Conservation (phyloP, 163 green algal species). For the Prototheca cutis region DNA sequence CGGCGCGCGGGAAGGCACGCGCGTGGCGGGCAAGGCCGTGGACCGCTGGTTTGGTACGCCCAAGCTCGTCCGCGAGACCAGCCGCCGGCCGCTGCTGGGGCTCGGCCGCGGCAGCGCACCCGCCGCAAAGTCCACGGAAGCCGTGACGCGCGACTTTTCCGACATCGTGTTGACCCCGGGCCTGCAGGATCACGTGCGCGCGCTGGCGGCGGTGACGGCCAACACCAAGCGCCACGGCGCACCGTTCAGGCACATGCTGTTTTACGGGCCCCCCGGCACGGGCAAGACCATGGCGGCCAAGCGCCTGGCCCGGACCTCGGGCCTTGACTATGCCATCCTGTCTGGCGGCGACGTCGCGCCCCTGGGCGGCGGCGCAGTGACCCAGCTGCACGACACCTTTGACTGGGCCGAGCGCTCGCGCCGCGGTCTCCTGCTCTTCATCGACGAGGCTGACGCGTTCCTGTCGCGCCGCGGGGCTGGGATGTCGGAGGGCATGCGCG, state of each 20-base stretch:
- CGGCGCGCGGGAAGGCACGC: constrained; percentile 56
- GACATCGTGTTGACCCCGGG: constrained; percentile 80
- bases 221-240: constrained; percentile 90
- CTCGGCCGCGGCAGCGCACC: constrained; percentile 8
- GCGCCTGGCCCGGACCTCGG: constrained; percentile 81
- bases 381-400: constrained; percentile 90
- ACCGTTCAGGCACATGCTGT: constrained; percentile 97
- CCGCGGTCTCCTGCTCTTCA: constrained; percentile 93
- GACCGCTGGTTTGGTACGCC: constrained; percentile 87
- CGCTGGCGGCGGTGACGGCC: constrained; percentile 74
- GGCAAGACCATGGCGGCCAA: constrained; percentile 98
- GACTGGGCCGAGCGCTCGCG: constrained; percentile 74
- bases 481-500: constrained; percentile 85
- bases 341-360: constrained; percentile 93
- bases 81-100: constrained; percentile 41
- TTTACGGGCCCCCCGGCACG: constrained; percentile 88
- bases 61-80: constrained; percentile 86
- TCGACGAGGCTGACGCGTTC: constrained; percentile 99
- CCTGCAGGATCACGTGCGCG: constrained; percentile 62
- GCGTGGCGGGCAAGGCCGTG: constrained; percentile 69
- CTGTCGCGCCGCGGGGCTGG: constrained; percentile 67
- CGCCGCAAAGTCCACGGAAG: constrained; percentile 32
- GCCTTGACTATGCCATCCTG: constrained; percentile 98
- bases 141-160: constrained; percentile 64
- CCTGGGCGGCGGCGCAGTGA: constrained; percentile 82